These are phyloP conservation scores for Paramecium sexaurelia DNA, from an alignment of 73 alveolate species.

Conservation along the genomic window DNA sequence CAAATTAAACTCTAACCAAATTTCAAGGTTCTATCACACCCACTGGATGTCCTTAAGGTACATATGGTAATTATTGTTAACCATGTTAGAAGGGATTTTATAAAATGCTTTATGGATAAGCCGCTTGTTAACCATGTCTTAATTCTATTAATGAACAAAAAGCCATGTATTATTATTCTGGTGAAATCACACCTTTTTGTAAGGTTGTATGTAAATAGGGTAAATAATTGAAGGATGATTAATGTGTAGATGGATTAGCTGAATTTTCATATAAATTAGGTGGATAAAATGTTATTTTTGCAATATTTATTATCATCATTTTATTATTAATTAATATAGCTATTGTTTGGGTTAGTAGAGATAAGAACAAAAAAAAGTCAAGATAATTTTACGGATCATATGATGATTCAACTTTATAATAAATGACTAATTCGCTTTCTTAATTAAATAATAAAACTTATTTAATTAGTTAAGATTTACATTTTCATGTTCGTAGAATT, in stretches of 20 bases:
- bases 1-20: background rate
- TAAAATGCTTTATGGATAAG: conserved; percentile 18
- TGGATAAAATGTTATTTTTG: background rate
- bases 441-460: background rate
- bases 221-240: background rate
- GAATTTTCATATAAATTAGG: background rate
- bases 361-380: background rate
- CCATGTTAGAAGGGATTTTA: background rate
- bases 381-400: background rate
- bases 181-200: background rate
- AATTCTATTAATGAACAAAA: background rate
- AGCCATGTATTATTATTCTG: background rate
- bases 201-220: background rate
- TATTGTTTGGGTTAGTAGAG: conserved; percentile 3
- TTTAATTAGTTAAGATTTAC: conserved; percentile 48
- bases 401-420: background rate
- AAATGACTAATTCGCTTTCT: background rate
- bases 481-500: conserved; percentile 59
- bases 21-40: background rate
- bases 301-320: background rate
- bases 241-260: background rate
- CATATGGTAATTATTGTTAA: background rate
- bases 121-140: background rate
- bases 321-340: background rate
- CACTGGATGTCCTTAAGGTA: background rate